Base-by-base conservation (phyloP, 106 monocot genomes). In the Posidonia australis region DNA sequence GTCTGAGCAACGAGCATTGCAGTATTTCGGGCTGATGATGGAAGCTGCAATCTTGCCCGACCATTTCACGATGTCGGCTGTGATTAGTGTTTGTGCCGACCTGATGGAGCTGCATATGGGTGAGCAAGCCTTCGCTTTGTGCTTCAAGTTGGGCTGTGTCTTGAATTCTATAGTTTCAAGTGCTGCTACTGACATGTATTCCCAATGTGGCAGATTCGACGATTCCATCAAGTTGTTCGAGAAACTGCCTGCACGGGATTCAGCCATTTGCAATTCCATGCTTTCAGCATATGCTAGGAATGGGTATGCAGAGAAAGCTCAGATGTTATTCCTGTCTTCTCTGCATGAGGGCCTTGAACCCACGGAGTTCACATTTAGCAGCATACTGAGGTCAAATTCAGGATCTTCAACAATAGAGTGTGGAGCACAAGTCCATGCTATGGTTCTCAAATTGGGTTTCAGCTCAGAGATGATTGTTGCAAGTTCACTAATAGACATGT, bases 161-260 rank as follows among this genome's bases (percentile, higher is more conserved):
- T 71, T 71, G 10, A 92, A 88, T 73, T 80, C 82, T 70, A 72
- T 88, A 76, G 80, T 92, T 82, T 79, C 78, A 55, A 88, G 88
- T 45, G 74, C 85, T 72, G 57, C 81, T 76, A 81, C 88, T 85
- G 74, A 92, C 81, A 75, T 92, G 92, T 92, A 83, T 79, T 92
- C 85, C 41, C 70, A 74, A 46, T 92, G 82, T 85, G 88, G 77
- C 76, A 92, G 80, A 81, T 53, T 92, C 63, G 74, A 67, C 6
- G 54, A 67, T 70, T 79, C 92, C 10, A 21, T 88, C 49, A 65
- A 52, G 62, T 48, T 85, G 36, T 92, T 88, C 48, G 51, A 65
- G 43, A 77, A 76, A 58, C 60, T 68, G 56, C 44, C 29, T 21
- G 65, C 9, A 46, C 83, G 76, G 80, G 82, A 88, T 60, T 29